phyloP scores from a whole-genome alignment of 352 stramenopile species.

The Pythium angustatum region DNA sequence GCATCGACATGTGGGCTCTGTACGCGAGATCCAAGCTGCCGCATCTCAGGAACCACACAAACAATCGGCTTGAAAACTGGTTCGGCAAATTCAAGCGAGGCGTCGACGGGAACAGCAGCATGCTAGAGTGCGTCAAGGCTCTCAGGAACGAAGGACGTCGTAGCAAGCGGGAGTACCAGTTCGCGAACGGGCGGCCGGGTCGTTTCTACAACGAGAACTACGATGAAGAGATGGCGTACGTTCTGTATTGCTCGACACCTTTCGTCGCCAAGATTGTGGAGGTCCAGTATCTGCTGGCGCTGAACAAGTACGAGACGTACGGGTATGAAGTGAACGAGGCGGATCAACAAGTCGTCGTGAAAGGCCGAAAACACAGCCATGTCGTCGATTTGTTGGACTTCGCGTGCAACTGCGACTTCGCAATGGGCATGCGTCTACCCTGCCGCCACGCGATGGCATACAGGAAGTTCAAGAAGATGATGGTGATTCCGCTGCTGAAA shows the following conservation, averaged over 20 bases:
- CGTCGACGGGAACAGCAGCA: conserved; percentile 3
- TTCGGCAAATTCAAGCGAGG: conserved; percentile 34
- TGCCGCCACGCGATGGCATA: conserved; percentile 30
- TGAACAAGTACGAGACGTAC: conserved; percentile 16
- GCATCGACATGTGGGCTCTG: conserved; percentile 29
- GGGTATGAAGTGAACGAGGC: conserved; percentile 1
- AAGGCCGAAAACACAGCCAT: not conserved
- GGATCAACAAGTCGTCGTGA: not conserved
- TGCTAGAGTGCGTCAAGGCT: conserved; percentile 6
- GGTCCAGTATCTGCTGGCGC: conserved; percentile 14
- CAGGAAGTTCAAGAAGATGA: not conserved
- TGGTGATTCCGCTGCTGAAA: conserved; percentile 11
- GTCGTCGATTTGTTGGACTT: conserved; percentile 1
- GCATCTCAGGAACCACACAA: conserved; percentile 35
- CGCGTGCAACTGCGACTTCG: conserved; percentile 26
- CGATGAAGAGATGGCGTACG: conserved; percentile 24
- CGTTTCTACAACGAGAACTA: conserved; percentile 26
- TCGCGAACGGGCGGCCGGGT: not conserved
- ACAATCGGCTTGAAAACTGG: conserved; percentile 35
- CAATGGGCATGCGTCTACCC: conserved; percentile 14
- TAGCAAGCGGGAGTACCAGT: conserved; percentile 6
- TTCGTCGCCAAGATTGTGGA: conserved; percentile 27
- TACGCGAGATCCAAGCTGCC: conserved; percentile 12
- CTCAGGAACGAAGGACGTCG: conserved; percentile 12
- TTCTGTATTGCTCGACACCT: conserved; percentile 26